phyloP scores from a whole-genome alignment of 176 grass and related monocot genomes.

The Pontederia crassipes region DNA sequence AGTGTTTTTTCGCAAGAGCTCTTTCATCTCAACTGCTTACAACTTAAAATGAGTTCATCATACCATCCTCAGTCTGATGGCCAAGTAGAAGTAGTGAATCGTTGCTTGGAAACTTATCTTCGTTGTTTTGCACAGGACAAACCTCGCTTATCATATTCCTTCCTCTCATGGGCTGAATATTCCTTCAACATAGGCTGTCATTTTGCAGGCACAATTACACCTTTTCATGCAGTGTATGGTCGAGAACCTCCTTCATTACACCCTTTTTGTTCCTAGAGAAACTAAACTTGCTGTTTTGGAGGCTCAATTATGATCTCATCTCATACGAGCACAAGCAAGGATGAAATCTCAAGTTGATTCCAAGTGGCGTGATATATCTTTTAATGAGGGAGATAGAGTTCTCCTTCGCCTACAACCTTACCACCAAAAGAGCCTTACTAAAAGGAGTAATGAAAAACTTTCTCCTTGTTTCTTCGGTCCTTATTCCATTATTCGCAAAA shows the following conservation, averaged over 20 bases:
- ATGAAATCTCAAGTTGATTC: too few relatives aligned
- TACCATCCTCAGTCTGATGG: slow-evolving; percentile 15
- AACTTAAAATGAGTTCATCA: background rate
- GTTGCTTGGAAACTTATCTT: background rate
- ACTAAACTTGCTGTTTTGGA: too few relatives aligned
- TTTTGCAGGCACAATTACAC: too few relatives aligned
- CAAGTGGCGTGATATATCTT: too few relatives aligned
- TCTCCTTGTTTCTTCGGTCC: background rate
- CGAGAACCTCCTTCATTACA: too few relatives aligned
- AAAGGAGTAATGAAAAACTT: background rate
- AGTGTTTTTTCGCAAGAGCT: too few relatives aligned
- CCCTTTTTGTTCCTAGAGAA: too few relatives aligned
- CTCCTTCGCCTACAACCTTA: background rate
- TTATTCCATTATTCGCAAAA: background rate
- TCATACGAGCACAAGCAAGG: too few relatives aligned
- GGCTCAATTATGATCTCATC: too few relatives aligned
- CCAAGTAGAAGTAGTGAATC: too few relatives aligned
- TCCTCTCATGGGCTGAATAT: background rate
- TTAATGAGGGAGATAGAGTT: background rate
- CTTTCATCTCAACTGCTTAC: background rate
- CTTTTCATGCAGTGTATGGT: too few relatives aligned
- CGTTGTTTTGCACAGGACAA: too few relatives aligned
- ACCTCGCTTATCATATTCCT: background rate
- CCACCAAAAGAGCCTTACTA: background rate
- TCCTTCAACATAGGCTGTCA: background rate